Conservation (phyloP, 2,329 filamentous ascomycete species). For the Escovopsis sp. region DNA sequence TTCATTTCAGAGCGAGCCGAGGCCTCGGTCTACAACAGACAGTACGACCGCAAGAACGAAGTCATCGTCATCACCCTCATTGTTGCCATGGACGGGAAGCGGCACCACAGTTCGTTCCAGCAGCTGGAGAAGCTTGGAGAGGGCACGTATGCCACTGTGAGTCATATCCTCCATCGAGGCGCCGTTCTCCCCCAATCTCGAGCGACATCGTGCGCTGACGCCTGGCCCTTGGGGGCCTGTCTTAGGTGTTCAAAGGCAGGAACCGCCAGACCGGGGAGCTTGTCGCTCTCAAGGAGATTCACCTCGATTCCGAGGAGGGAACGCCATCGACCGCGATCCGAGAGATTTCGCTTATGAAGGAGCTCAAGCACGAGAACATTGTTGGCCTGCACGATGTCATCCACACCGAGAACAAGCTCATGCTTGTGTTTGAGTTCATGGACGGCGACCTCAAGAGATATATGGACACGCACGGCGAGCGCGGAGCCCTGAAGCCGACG, state of each 20-base stretch:
- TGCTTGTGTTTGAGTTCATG: conserved; percentile 99
- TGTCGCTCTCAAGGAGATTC: conserved; percentile 95
- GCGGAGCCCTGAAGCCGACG: conserved; percentile 72
- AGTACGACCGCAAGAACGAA: not conserved
- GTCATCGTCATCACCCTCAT: not conserved
- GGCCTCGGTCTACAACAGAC: not conserved
- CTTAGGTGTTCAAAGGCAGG: conserved; percentile 93
- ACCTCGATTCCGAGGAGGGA: conserved; percentile 95
- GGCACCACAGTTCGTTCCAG: conserved; percentile 94
- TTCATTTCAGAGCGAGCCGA: too few relatives aligned
- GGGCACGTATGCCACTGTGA: conserved; percentile 93
- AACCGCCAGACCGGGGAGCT: conserved; percentile 95
- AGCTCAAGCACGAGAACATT: conserved; percentile 97
- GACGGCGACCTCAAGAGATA: conserved; percentile 97
- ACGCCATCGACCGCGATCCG: conserved; percentile 95
- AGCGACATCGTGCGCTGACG: not conserved
- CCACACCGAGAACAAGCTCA: conserved; percentile 98
- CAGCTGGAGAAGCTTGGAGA: conserved; percentile 98
- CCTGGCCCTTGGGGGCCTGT: not conserved
- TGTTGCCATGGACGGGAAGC: conserved; percentile 68
- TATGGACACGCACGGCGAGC: conserved; percentile 87
- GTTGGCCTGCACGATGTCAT: conserved; percentile 96
- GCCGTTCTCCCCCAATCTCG: not conserved
- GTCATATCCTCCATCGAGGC: conserved; percentile 14
- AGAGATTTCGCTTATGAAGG: conserved; percentile 98